phyloP scores from a whole-genome alignment of 2,329 filamentous ascomycete species.

The Berkeleyomyces rouxiae region DNA sequence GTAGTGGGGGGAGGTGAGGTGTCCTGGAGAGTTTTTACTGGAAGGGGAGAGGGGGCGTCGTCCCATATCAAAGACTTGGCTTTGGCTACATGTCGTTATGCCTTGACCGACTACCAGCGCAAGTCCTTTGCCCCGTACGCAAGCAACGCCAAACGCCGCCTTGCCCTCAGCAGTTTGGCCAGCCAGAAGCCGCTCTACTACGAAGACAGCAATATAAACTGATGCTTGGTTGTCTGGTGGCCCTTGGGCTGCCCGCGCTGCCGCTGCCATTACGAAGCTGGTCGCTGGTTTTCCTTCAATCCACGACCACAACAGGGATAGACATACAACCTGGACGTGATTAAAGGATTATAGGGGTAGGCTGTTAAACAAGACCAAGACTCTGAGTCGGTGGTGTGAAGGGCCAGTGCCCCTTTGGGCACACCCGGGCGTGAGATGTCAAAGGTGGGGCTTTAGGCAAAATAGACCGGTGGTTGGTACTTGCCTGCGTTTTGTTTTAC shows the following conservation, averaged over 20 bases:
- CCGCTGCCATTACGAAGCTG: background rate
- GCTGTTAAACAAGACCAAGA: background rate
- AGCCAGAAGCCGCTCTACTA: too few relatives aligned
- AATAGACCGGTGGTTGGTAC: background rate
- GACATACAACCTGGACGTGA: background rate
- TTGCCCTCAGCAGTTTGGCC: too few relatives aligned
- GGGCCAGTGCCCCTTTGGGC: background rate
- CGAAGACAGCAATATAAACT: too few relatives aligned
- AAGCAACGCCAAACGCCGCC: background rate
- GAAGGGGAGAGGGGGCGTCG: background rate
- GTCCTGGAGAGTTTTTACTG: background rate
- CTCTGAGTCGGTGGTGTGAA: background rate
- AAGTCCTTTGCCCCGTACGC: background rate
- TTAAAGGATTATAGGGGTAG: conserved; percentile 3
- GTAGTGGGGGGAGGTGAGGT: background rate
- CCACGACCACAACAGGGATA: background rate
- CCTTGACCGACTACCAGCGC: background rate
- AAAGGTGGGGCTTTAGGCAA: background rate
- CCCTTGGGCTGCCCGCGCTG: background rate
- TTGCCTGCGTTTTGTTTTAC: background rate
- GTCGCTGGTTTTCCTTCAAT: background rate
- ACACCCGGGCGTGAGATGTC: background rate
- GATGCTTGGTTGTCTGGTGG: too few relatives aligned
- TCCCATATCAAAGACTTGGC: background rate
- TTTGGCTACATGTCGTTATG: background rate